These are phyloP conservation scores for Taphrina wiesneri DNA, from an alignment of 1,139 yeast genomes.

Conservation along the genomic window DNA sequence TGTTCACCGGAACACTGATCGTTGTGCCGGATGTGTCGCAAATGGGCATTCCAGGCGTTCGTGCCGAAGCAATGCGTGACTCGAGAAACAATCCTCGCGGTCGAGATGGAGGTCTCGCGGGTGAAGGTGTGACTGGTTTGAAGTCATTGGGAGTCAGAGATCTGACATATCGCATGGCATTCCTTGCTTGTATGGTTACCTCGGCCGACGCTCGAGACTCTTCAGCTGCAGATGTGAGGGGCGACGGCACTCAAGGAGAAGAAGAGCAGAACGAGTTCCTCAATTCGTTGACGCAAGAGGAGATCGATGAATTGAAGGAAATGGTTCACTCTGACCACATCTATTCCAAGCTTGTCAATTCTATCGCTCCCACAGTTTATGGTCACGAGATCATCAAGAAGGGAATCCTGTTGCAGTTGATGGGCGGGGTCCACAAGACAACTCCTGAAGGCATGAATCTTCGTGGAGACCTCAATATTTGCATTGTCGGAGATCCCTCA, in stretches of 20 bases:
- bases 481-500: constrained; percentile 98
- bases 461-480: constrained; percentile 95
- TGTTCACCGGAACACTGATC: constrained; percentile 91
- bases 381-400: constrained; percentile 95
- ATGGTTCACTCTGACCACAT: constrained; percentile 92
- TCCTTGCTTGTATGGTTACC: constrained; percentile 82
- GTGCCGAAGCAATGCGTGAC: constrained; percentile 79
- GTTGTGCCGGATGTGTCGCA: constrained; percentile 95
- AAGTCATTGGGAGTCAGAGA: constrained; percentile 90
- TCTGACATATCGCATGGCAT: constrained; percentile 86
- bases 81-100: constrained; percentile 59
- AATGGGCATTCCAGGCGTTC: constrained; percentile 94
- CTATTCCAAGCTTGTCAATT: constrained; percentile 79
- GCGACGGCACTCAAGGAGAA: constrained; percentile 49
- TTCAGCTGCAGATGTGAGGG: constrained; percentile 51
- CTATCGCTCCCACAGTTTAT: constrained; percentile 94
- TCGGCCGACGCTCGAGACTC: constrained; percentile 46
- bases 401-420: constrained; percentile 80
- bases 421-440: constrained; percentile 94
- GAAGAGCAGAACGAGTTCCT: constrained; percentile 78
- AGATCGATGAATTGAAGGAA: constrained; percentile 76
- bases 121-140: constrained; percentile 83
- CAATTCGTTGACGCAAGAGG: constrained; percentile 76
- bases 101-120: constrained; percentile 61
- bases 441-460: constrained; percentile 93